Percentiles rank a stretch among this genome's conserved stretches.
Conservation (phyloP, 2,329 filamentous ascomycete genomes). For the Leptographium lundbergii region DNA sequence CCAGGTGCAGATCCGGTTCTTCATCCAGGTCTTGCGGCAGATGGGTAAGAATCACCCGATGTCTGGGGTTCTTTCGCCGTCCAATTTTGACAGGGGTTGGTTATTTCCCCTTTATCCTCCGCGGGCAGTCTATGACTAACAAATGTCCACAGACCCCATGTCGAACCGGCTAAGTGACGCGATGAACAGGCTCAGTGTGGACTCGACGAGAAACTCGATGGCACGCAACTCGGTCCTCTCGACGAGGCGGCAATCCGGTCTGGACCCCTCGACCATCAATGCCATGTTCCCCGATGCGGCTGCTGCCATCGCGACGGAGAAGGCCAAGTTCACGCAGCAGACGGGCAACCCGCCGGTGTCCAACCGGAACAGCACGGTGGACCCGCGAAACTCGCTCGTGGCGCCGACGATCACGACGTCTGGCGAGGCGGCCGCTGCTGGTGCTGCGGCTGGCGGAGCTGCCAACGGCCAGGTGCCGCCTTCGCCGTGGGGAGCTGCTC, state of each 20-base stretch:
- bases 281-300: conserved; percentile 99
- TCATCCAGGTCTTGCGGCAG: conserved; percentile 96
- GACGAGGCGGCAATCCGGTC: conserved; percentile 84
- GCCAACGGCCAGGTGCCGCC: conserved; percentile 52
- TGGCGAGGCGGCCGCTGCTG: conserved; percentile 51
- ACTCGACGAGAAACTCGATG: conserved; percentile 76
- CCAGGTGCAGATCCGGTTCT: conserved; percentile 97
- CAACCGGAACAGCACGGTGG: conserved; percentile 82
- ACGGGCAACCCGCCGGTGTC: conserved; percentile 82
- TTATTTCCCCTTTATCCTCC: conserved; percentile 1
- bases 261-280: conserved; percentile 88
- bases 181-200: conserved; percentile 88
- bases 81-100: conserved; percentile 89
- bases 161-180: conserved; percentile 90
- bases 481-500: conserved; percentile 65
- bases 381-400: conserved; percentile 61
- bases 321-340: conserved; percentile 92
- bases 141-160: conserved; percentile 64
- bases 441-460: conserved; percentile 46
- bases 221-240: conserved; percentile 67
- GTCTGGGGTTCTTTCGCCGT: conserved; percentile 86
- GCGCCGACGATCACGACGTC: conserved; percentile 64
- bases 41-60: conserved; percentile 98
- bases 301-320: conserved; percentile 95
- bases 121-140: conserved; percentile 12